Evolutionary conservation across 805 yeast species (phyloP).

Genomic region (Pichia thaimueangensis): DNA sequence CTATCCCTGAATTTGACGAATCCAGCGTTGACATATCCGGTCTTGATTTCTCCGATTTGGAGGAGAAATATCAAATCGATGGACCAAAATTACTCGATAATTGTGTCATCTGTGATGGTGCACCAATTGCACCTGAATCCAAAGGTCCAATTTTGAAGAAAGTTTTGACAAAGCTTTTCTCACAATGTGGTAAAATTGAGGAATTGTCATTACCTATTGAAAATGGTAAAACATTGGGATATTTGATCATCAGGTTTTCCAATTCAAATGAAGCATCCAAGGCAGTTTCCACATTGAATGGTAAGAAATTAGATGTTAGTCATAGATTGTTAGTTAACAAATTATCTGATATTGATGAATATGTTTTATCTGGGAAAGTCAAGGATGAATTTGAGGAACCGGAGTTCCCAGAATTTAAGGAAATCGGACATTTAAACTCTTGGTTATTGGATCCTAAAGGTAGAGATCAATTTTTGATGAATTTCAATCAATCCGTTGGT

Average conservation of each 20-base stretch:
- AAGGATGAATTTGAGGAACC: constrained; percentile 66
- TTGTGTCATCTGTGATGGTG: constrained; percentile 86
- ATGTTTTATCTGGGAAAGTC: constrained; percentile 57
- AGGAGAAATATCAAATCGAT: constrained; percentile 57
- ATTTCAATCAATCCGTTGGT: constrained; percentile 72
- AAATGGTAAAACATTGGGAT: constrained; percentile 79
- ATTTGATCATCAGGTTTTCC: constrained; percentile 75
- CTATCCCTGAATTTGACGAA: constrained; percentile 24
- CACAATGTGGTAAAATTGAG: constrained; percentile 70
- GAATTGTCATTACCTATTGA: constrained; percentile 80
- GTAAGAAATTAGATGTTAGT: constrained; percentile 88
- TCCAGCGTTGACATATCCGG: constrained; percentile 46
- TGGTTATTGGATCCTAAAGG: constrained; percentile 89
- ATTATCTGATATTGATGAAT: constrained; percentile 75
- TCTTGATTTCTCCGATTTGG: constrained; percentile 80
- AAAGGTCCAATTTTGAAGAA: constrained; percentile 79
- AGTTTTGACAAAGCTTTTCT: constrained; percentile 76
- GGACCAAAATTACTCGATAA: constrained; percentile 52
- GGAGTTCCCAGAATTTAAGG: constrained; percentile 59
- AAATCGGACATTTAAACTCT: constrained; percentile 74
- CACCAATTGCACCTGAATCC: constrained; percentile 89
- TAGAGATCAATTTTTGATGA: constrained; percentile 85
- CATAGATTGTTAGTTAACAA: constrained; percentile 84
- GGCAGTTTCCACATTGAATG: constrained; percentile 75
- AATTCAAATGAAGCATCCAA: constrained; percentile 60